phyloP scores from a whole-genome alignment of 495 filamentous ascomycete species.

The Hypoxylon fuscum region DNA sequence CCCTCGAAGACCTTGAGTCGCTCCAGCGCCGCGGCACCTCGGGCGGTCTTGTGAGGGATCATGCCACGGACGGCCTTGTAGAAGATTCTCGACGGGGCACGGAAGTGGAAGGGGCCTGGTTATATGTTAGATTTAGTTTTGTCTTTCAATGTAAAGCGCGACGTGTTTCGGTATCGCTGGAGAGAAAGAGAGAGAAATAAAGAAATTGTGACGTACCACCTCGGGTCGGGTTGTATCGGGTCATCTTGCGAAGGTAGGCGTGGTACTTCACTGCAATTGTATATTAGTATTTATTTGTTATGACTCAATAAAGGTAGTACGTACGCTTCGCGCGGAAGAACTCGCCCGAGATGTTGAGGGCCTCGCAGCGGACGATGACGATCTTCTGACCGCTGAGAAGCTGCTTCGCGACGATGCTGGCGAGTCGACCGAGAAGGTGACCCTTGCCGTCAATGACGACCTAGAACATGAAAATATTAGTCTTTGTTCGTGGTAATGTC shows the following conservation, averaged over 20 bases:
- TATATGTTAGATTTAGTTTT: constrained; percentile 50
- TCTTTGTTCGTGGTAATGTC: neutral
- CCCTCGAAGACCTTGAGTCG: constrained; percentile 99
- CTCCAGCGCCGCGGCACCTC: constrained; percentile 94
- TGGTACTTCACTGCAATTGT: constrained; percentile 93
- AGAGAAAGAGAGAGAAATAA: too few relatives aligned
- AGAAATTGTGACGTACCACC: constrained; percentile 74
- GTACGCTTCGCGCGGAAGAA: constrained; percentile 99
- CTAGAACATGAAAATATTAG: constrained; percentile 56
- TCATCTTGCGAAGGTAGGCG: constrained; percentile 99
- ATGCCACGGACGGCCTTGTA: constrained; percentile 99
- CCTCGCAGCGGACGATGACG: constrained; percentile 97
- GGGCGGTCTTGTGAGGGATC: constrained; percentile 99
- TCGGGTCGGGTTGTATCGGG: constrained; percentile 98
- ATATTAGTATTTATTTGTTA: constrained; percentile 51
- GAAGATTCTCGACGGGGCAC: constrained; percentile 97
- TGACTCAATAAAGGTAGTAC: constrained; percentile 52
- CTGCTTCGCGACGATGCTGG: constrained; percentile 99
- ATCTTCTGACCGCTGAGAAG: constrained; percentile 99
- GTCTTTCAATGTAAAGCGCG: neutral
- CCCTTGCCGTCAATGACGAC: constrained; percentile 99
- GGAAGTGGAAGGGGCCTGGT: constrained; percentile 98
- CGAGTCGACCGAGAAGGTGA: constrained; percentile 98
- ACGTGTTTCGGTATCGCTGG: too few relatives aligned
- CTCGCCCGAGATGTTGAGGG: constrained; percentile 99